These are phyloP conservation scores for Candida rishiriensis DNA, from an alignment of 805 yeast genomes.

Conservation along the genomic window DNA sequence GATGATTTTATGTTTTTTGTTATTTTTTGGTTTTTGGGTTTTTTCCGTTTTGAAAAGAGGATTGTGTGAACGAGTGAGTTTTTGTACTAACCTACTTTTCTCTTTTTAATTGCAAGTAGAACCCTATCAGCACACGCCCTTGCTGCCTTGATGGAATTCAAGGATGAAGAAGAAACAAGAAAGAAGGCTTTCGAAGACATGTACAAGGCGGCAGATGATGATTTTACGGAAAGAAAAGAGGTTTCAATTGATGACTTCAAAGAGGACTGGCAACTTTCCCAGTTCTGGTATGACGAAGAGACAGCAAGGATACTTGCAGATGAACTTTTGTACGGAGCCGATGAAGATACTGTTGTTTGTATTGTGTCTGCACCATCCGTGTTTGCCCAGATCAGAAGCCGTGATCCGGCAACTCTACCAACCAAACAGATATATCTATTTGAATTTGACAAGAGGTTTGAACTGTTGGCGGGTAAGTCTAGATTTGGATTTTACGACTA, in stretches of 20 bases:
- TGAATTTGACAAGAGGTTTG: slow-evolving; percentile 78
- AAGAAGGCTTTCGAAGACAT: slow-evolving; percentile 52
- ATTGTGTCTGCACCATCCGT: slow-evolving; percentile 90
- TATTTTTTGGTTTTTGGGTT: no score
- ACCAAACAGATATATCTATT: slow-evolving; percentile 68
- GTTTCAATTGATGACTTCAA: slow-evolving; percentile 62
- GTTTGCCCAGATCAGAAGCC: slow-evolving; percentile 70
- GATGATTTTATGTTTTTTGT: no score
- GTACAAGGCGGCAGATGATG: slow-evolving; percentile 52
- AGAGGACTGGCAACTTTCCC: slow-evolving; percentile 94
- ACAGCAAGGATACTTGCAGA: slow-evolving; percentile 68
- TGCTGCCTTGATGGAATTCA: slow-evolving; percentile 61
- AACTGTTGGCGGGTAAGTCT: slow-evolving; percentile 60
- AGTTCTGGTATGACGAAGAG: slow-evolving; percentile 79
- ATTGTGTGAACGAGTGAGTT: no score
- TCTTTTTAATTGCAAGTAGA: no score
- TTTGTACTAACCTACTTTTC: no score
- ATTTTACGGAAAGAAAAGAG: slow-evolving; percentile 33
- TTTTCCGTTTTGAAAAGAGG: no score
- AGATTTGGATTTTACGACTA: slow-evolving; percentile 75
- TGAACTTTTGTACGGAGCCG: slow-evolving; percentile 75
- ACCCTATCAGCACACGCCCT: slow-evolving; percentile 45
- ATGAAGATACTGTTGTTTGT: slow-evolving; percentile 62
- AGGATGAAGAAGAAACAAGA: slow-evolving; percentile 55
- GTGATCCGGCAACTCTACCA: slow-evolving; percentile 48